Evolutionary conservation across 2,329 filamentous ascomycete genomes (phyloP).

Genomic region (Colletotrichum sp.): DNA sequence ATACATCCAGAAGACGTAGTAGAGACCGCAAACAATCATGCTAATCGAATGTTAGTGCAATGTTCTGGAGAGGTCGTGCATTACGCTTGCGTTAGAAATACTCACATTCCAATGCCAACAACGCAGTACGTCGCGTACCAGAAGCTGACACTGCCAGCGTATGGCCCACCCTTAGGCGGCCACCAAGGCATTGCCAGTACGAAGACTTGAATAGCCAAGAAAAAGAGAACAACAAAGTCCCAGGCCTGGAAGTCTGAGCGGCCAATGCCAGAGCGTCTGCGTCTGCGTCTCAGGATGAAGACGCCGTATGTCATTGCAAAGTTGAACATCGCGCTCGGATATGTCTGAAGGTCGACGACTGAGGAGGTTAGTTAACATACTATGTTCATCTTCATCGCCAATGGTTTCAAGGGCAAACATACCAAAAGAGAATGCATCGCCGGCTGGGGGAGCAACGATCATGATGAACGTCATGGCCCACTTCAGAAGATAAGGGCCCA

Average conservation of each 20-base stretch:
- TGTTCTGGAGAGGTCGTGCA: background rate
- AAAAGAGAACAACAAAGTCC: constrained; percentile 63
- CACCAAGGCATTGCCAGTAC: constrained; percentile 76
- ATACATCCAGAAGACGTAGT: constrained; percentile 65
- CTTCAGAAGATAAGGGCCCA: constrained; percentile 63
- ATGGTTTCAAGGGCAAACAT: constrained; percentile 14
- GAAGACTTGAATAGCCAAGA: constrained; percentile 63
- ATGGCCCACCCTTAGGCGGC: constrained; percentile 64
- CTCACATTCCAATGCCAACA: constrained; percentile 68
- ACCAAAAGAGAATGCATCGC: constrained; percentile 70
- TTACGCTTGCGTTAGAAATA: constrained; percentile 22
- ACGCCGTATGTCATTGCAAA: constrained; percentile 62
- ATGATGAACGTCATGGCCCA: constrained; percentile 64
- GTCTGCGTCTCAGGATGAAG: constrained; percentile 60
- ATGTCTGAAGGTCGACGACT: constrained; percentile 65
- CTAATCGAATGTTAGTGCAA: constrained; percentile 32
- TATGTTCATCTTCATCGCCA: too few species aligned
- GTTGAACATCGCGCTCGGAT: constrained; percentile 64
- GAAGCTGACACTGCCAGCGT: constrained; percentile 72
- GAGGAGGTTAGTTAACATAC: background rate
- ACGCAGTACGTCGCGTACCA: constrained; percentile 76
- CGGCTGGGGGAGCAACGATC: constrained; percentile 65
- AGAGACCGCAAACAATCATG: constrained; percentile 56
- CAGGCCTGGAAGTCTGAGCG: constrained; percentile 62
- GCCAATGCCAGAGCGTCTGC: constrained; percentile 53